These are phyloP conservation scores for Acanthamoeba royreba DNA, from an alignment of 208 protist species.

Conservation along the genomic window DNA sequence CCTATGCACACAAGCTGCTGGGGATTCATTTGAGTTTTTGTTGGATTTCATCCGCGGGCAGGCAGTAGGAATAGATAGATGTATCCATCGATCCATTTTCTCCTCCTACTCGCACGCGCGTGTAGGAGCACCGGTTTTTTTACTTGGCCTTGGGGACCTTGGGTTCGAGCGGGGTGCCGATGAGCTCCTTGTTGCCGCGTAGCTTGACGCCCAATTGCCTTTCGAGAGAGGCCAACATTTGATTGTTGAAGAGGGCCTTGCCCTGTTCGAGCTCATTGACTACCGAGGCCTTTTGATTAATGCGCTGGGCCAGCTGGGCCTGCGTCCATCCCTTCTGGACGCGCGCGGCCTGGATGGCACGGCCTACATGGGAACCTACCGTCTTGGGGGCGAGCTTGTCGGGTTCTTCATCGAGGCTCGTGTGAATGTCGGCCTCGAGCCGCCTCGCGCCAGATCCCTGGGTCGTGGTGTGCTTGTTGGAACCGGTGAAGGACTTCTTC, in stretches of 20 bases:
- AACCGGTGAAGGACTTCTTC: not conserved
- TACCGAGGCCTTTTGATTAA: conserved; percentile 16
- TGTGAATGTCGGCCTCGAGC: not conserved
- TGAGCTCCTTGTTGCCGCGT: not conserved
- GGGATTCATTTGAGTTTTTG: no score
- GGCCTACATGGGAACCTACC: not conserved
- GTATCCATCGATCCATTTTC: no score
- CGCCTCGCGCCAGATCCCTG: not conserved
- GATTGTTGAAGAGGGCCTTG: conserved; percentile 7
- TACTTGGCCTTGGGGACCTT: not conserved
- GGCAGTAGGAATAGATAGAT: no score
- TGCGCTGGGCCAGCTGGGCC: not conserved
- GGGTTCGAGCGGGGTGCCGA: not conserved
- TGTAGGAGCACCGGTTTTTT: no score
- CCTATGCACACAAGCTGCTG: no score
- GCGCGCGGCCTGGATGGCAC: not conserved
- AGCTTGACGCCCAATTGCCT: conserved; percentile 12
- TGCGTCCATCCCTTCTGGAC: not conserved
- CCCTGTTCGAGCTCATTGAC: conserved; percentile 29
- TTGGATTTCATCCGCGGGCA: no score
- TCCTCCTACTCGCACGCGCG: no score
- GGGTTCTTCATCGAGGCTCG: not conserved
- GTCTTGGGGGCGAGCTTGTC: conserved; percentile 35
- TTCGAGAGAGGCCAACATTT: not conserved
- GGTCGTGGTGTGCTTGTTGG: conserved; percentile 1